Percentiles rank a stretch among this genome's conserved stretches.
Conservation (phyloP, 2,329 filamentous ascomycete species). For the Capronia coronata region DNA sequence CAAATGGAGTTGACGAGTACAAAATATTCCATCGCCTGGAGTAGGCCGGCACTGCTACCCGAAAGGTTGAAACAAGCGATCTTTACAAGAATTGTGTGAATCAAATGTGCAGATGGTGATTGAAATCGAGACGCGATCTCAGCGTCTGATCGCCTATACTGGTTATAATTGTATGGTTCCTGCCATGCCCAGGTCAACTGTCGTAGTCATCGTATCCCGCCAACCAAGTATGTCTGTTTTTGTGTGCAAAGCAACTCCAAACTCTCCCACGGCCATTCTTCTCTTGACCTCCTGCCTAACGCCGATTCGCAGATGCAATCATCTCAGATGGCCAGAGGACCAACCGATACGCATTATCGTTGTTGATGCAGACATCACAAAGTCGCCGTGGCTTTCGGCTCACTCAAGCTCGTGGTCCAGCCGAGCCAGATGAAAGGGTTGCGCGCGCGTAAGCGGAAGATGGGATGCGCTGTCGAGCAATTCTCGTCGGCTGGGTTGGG, state of each 20-base stretch:
- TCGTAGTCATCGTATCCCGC: not conserved
- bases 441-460: slow-evolving; percentile 12
- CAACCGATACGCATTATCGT: not conserved
- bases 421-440: slow-evolving; percentile 14
- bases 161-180: not conserved
- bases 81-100: no score
- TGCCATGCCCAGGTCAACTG: not conserved
- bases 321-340: no score
- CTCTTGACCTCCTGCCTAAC: no score
- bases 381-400: not conserved
- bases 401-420: slow-evolving; percentile 1
- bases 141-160: not conserved
- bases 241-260: not conserved
- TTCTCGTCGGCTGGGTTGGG: not conserved
- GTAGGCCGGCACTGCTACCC: no score
- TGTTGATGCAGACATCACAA: not conserved
- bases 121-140: not conserved
- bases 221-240: not conserved
- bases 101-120: not conserved
- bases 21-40: no score
- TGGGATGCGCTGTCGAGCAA: slow-evolving; percentile 8
- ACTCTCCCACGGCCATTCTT: not conserved
- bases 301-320: no score
- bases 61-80: no score
- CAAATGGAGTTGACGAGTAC: no score